Conservation (phyloP, 768 basidiomycete species). For the Mrakia gelida region DNA sequence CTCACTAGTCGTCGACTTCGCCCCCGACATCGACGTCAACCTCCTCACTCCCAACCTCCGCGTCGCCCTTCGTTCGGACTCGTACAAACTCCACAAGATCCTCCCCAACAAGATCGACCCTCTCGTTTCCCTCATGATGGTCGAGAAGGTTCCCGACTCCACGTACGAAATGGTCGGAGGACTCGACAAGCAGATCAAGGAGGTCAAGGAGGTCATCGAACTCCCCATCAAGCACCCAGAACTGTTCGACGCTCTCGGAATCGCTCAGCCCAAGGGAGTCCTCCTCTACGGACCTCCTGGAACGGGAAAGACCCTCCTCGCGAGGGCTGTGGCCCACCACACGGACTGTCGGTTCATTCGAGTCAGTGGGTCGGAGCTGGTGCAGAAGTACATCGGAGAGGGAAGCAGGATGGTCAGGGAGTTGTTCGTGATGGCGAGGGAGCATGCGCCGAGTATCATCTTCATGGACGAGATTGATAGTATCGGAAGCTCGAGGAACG, state of each 20-base stretch:
- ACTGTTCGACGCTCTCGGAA: slow-evolving; percentile 90
- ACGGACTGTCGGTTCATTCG: slow-evolving; percentile 98
- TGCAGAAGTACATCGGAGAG: slow-evolving; percentile 98
- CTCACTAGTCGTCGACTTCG: slow-evolving; percentile 80
- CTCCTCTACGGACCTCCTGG: slow-evolving; percentile 93
- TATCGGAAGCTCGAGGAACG: slow-evolving; percentile 74
- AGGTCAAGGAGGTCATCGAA: slow-evolving; percentile 99
- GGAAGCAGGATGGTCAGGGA: slow-evolving; percentile 95
- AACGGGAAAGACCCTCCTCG: slow-evolving; percentile 91
- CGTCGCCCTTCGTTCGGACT: slow-evolving; percentile 92
- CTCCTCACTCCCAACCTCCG: slow-evolving; percentile 79
- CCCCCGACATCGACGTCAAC: slow-evolving; percentile 74
- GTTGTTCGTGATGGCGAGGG: slow-evolving; percentile 95
- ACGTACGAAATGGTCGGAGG: slow-evolving; percentile 99
- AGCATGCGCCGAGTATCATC: slow-evolving; percentile 96
- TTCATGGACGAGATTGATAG: slow-evolving; percentile 99
- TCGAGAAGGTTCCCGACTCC: slow-evolving; percentile 97
- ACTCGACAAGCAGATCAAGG: slow-evolving; percentile 95
- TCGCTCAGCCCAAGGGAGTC: slow-evolving; percentile 95
- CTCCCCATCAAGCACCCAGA: slow-evolving; percentile 96
- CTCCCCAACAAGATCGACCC: slow-evolving; percentile 97
- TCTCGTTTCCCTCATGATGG: slow-evolving; percentile 98
- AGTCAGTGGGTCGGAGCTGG: slow-evolving; percentile 86
- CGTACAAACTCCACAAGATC: slow-evolving; percentile 93
- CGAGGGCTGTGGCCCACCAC: slow-evolving; percentile 93